Evolutionary conservation across 2,329 filamentous ascomycete genomes (phyloP).

Genomic region (Ophiognomonia clavigignenti-juglandacearum): DNA sequence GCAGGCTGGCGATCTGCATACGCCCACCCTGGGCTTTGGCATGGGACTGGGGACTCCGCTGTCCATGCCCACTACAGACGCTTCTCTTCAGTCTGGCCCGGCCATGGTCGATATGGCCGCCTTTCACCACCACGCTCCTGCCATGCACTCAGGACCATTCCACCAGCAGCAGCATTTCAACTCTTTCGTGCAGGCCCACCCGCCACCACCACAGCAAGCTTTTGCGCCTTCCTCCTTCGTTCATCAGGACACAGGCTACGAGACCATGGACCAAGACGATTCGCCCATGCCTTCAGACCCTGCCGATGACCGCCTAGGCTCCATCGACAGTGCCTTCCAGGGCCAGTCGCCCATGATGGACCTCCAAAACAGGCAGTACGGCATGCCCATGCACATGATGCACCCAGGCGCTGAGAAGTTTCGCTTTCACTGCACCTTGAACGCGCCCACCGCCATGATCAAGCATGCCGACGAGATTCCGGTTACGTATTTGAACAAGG

Average conservation of each 20-base stretch:
- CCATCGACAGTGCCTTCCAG: constrained; percentile 58
- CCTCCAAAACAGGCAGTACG: constrained; percentile 46
- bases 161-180: constrained; percentile 60
- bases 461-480: constrained; percentile 86
- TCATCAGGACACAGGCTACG: constrained; percentile 75
- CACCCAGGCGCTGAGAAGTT: constrained; percentile 65
- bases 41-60: constrained; percentile 78
- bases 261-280: constrained; percentile 71
- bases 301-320: constrained; percentile 41
- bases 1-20: constrained; percentile 83
- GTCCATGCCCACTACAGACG: constrained; percentile 68
- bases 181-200: constrained; percentile 62
- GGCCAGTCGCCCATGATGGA: constrained; percentile 55
- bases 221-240: constrained; percentile 78
- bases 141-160: constrained; percentile 39
- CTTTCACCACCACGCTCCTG: too few species aligned
- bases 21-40: constrained; percentile 67
- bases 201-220: constrained; percentile 47
- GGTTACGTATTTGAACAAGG: constrained; percentile 97
- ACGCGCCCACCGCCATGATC: constrained; percentile 95
- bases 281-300: constrained; percentile 59
- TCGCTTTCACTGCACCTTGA: constrained; percentile 83
- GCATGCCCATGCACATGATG: constrained; percentile 41
- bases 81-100: constrained; percentile 55
- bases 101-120: constrained; percentile 61